Base-by-base conservation (phyloP, 1,284 basidiomycete species). In the Malassezia nana region DNA sequence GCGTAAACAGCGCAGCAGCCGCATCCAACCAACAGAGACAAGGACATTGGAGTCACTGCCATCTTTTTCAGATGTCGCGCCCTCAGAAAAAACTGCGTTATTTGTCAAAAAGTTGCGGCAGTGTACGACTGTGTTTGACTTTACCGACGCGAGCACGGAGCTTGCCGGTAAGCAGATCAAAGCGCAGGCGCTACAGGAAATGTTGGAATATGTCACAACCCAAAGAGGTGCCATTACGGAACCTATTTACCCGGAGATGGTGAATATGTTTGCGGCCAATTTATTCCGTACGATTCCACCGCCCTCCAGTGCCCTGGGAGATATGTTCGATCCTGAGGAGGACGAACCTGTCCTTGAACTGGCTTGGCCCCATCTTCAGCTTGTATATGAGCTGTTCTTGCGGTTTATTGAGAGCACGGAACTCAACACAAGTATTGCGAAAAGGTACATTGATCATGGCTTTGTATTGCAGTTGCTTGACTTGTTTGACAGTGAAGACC, bases 361-460 rank as follows among this genome's bases (percentile, higher is more conserved):
- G 50, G 94, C 94, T 15, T 99, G 94, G 94, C 94, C 94, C 26
- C 94, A 99, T 76, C 82, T 99, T 52, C 92, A 99, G 77, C 92
- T 99, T 64, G 94, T 99, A 48, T 99, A 99, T 78, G 94, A 99
- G 77, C 96, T 99, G 77, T 99, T 99, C 83, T 83, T 99, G 31
- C 87, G 94, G 51, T 98, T 99, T 72, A 88, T 99, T 57, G 94
- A 99, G 77, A 89, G 85, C 69, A 86, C 88, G 10, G 94, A 98
- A 75, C 96, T 99, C 79, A 96, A 95, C 80, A 92, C 89, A 65
- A 95, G 95, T 75, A 78, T 94, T 59, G 94, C 94, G 52, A 99
- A 96, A 77, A 86, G 88, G 55, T 95, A 89, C 77, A 91, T 99
- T 74, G 94, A 98, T 75, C 94, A 96, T 73, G 78, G 82, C 42